Base-by-base conservation (phyloP, 2,329 filamentous ascomycete species). In the Bipolaris zeicola region DNA sequence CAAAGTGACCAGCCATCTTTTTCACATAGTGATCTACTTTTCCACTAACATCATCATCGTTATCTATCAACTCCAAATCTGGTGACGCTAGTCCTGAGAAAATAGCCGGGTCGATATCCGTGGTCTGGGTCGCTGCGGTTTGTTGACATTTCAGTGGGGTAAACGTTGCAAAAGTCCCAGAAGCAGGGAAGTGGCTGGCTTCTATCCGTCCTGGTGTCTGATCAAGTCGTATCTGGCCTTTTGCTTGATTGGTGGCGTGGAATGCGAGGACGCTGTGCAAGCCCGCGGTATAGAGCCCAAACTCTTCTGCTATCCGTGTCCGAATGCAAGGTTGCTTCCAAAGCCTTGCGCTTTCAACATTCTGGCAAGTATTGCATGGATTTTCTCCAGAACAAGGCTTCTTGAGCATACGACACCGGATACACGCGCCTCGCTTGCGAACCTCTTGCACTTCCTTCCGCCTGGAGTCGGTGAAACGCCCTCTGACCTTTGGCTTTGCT, bases 401-500 rank as follows among this genome's bases (percentile, higher is more conserved):
- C 74, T 87, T 87, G 22, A 87, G 74, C 85, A 87, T 87, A 13
- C 85, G 82, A 67, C 85, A 87, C 33, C 85, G 81, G 59, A 87
- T 82, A 64, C 85, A 87, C 6, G 85, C 85, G 11, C 85, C 85
- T 50, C 81, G 78, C 68, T 87, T 86, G 22, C 85, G 79, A 33
- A 86, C 82, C 58, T 84, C 80, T 60, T 85, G 82, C 1, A 87
- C 85, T 65, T 87, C 83, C 60, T 84, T 82, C 33, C 85, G 80
- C 56, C 85, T 76, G 20, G 79, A 77, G 41, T 84, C 82, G 28
- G 81, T 79, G 64, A 87, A 87, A n/a, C 81, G 78, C 3, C 82
- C 82, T 41, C 85, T 79, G 5, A 82, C 80, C 61, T 85, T 84
- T 73, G 61, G 80, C 65, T 68, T 75, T 7, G 68, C 37, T 26